A percentile compares a stretch with the other conserved stretches of the same genome.
phyloP scores from a whole-genome alignment of 148 eudicot species.

The Fagopyrum tataricum region DNA sequence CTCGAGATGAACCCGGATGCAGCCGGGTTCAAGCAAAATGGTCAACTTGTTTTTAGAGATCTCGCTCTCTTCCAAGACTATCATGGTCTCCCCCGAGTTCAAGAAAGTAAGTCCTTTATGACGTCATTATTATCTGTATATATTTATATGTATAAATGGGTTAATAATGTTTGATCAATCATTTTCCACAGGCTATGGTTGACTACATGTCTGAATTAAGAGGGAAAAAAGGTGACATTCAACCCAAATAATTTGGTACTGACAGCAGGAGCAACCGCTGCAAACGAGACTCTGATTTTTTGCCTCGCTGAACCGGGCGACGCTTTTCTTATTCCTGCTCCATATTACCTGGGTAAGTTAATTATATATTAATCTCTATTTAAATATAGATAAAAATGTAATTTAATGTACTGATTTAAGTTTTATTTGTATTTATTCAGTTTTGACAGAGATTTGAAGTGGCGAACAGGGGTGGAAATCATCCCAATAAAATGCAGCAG shows the following conservation, averaged over 20 bases:
- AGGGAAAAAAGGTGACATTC: conserved; percentile 53
- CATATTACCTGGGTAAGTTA: conserved; percentile 67
- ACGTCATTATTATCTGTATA: no score
- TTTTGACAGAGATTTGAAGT: conserved; percentile 72
- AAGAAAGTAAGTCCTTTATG: conserved; percentile 34
- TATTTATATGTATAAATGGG: neutral
- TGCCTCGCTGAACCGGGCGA: conserved; percentile 74
- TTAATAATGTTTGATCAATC: neutral
- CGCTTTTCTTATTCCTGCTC: conserved; percentile 72
- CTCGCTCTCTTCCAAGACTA: conserved; percentile 71
- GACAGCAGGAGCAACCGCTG: conserved; percentile 80
- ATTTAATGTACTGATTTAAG: no score
- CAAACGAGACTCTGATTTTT: conserved; percentile 73
- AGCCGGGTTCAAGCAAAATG: conserved; percentile 28
- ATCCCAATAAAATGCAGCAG: conserved; percentile 62
- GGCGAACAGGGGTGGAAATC: conserved; percentile 69
- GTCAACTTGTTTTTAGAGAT: conserved; percentile 44
- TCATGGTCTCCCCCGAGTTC: conserved; percentile 59
- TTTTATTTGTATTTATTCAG: conserved; percentile 31
- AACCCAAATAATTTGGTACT: conserved; percentile 60
- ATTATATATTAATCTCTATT: neutral
- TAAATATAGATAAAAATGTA: no score
- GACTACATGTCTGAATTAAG: conserved; percentile 60
- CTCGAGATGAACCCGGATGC: conserved; percentile 37
- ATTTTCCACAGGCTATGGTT: conserved; percentile 49